Base-by-base conservation (phyloP, 2,329 filamentous ascomycete genomes). In the Fusarium verrucosum region DNA sequence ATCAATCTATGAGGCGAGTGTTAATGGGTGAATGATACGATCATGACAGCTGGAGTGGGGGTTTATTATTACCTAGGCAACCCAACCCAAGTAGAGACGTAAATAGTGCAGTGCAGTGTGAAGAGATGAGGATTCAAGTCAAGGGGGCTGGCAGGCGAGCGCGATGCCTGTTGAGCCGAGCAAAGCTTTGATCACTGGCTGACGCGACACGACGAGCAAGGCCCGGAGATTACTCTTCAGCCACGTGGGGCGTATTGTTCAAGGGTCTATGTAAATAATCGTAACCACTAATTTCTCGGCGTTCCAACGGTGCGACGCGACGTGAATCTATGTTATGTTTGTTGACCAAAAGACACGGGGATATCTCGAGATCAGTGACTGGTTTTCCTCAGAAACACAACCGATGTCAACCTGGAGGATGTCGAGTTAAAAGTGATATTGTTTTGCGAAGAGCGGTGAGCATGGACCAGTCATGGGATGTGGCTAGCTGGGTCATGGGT, bases 261-360 rank as follows among this genome's bases (percentile, higher is more conserved):
- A 58, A 50, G 55, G 55, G 53, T 58, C 55, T 58, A 58, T 58
- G 55, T 58, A 58, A 50, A 58, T 58, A 58, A 47, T 36, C 25
- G 55, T 58, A 52, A 56, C 55, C 55, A 58, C 55, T 58, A 58
- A 58, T 58, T 58, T 58, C 52, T 49, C 38, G 55, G 52, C 43
- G 55, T 58, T 58, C 55, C 55, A 58, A 58, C 37, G 42, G 55
- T 20, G 35, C 20, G 53, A 42, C 46, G 36, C 46, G 46, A 50
- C n/a, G 14, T 13, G 36, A 38, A 20, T 22, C 47, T 50, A 43
- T 42, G 17, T 35, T 30, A 41, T n/a, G 28, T 28, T 13, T 38
- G 49, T 38, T 17, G 50, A 56, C 50, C 51, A 57, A 57, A n/a
- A 30, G 42, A 58, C 26, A 42, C 36, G 51, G n/a, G 20, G 20